These are phyloP conservation scores for Thraustochytrium striatum DNA, from an alignment of 352 stramenopile genomes.

Conservation along the genomic window DNA sequence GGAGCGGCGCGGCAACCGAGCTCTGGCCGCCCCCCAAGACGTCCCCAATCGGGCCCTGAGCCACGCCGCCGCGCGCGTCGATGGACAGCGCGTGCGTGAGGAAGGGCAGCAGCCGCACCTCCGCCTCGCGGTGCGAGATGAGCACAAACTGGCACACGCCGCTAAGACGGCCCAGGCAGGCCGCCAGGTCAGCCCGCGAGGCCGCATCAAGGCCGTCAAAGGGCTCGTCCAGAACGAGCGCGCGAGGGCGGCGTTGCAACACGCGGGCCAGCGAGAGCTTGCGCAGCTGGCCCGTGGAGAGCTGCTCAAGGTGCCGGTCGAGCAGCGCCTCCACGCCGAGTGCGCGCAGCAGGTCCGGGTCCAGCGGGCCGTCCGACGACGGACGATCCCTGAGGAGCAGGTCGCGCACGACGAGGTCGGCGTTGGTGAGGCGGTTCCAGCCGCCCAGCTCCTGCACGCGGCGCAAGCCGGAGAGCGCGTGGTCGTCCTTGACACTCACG, in stretches of 20 bases:
- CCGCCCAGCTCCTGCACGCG: constrained; percentile 7
- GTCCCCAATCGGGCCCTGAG: neutral
- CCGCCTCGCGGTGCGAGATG: constrained; percentile 9
- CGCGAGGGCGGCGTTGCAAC: neutral
- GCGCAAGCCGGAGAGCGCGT: neutral
- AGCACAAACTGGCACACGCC: neutral
- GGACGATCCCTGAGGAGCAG: neutral
- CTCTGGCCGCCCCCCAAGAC: neutral
- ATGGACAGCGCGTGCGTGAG: constrained; percentile 3
- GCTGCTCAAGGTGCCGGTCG: neutral
- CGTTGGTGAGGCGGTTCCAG: constrained; percentile 18
- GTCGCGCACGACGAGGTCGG: constrained; percentile 2
- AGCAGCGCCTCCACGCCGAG: constrained; percentile 11
- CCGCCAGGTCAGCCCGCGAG: neutral
- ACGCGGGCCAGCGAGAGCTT: constrained; percentile 18
- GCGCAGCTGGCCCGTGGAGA: constrained; percentile 35
- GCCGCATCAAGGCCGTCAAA: constrained; percentile 22
- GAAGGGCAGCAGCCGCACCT: neutral
- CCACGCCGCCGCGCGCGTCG: neutral
- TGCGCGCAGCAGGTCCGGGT: neutral
- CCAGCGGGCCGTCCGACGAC: neutral
- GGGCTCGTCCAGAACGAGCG: constrained; percentile 33
- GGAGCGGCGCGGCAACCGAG: neutral
- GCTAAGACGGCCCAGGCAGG: neutral
- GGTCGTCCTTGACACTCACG: neutral